Conservation (phyloP, 148 eudicot species). For the Arctostaphylos glauca region DNA sequence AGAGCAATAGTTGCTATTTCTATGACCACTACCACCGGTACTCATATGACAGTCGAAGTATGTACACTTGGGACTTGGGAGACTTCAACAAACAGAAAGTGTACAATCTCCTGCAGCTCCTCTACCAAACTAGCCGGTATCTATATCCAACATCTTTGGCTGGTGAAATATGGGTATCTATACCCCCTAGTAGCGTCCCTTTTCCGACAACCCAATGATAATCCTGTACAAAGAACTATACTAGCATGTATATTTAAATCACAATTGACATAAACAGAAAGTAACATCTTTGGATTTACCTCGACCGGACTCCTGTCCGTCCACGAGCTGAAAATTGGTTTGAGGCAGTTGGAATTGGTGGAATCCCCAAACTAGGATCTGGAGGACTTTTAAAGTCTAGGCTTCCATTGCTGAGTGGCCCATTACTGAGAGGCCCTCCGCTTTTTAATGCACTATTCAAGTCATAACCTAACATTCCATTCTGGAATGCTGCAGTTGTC, state of each 20-base stretch:
- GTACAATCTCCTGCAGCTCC: not conserved
- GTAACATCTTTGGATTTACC: constrained; percentile 35
- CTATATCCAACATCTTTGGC: constrained; percentile 3
- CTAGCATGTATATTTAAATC: not conserved
- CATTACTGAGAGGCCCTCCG: constrained; percentile 30
- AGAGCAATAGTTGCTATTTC: not conserved
- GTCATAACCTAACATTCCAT: constrained; percentile 47
- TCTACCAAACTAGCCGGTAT: not conserved
- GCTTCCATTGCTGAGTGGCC: constrained; percentile 21
- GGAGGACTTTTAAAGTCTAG: constrained; percentile 40
- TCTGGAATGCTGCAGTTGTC: constrained; percentile 47
- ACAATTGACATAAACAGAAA: not conserved
- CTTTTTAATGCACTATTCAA: constrained; percentile 41
- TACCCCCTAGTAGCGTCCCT: not conserved
- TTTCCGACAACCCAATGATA: not conserved
- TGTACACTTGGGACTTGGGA: not conserved
- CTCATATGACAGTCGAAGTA: not conserved
- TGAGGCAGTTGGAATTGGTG: constrained; percentile 67
- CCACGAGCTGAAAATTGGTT: constrained; percentile 81
- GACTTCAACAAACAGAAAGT: not conserved
- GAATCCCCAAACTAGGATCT: constrained; percentile 53
- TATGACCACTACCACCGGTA: not conserved
- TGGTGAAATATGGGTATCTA: not conserved
- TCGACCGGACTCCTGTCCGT: constrained; percentile 71
- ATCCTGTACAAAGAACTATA: not conserved